phyloP scores from a whole-genome alignment of 2,329 filamentous ascomycete species.

The Penicillium brevicompactum region DNA sequence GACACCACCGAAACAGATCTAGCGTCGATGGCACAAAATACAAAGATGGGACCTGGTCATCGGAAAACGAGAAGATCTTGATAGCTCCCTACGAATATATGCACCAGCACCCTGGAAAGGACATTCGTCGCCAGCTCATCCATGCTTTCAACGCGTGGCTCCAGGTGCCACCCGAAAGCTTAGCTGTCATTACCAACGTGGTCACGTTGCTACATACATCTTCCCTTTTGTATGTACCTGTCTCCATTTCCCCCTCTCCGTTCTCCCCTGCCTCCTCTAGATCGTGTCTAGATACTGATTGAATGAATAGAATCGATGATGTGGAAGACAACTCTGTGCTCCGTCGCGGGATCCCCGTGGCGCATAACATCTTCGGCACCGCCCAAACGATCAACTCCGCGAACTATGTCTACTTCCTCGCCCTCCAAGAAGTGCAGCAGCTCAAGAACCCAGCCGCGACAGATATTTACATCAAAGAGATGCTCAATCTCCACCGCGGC shows the following conservation, averaged over 20 bases:
- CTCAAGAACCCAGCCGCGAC: conserved; percentile 44
- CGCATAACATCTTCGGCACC: conserved; percentile 53
- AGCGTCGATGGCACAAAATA: conserved; percentile 43
- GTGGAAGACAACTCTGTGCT: conserved; percentile 53
- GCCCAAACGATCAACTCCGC: conserved; percentile 56
- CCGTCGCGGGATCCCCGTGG: conserved; percentile 51
- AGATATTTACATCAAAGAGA: conserved; percentile 48
- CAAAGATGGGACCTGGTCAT: conserved; percentile 39
- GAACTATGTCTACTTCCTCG: conserved; percentile 52
- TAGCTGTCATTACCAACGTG: conserved; percentile 47
- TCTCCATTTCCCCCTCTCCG: too few relatives aligned
- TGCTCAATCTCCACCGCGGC: conserved; percentile 51
- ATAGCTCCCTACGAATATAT: conserved; percentile 50
- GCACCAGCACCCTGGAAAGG: conserved; percentile 48
- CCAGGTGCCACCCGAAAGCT: conserved; percentile 43
- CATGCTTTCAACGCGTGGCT: conserved; percentile 49
- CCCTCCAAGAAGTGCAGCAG: conserved; percentile 45
- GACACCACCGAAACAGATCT: conserved; percentile 39
- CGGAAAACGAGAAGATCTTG: conserved; percentile 46
- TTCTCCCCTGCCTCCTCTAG: not conserved
- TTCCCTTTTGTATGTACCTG: conserved; percentile 42
- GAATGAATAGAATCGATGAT: conserved; percentile 47
- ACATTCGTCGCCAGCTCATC: conserved; percentile 48
- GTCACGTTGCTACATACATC: conserved; percentile 50
- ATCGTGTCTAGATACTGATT: not conserved